Base-by-base conservation (phyloP, 805 yeast species). In the Metschnikowia santaceciliae region DNA sequence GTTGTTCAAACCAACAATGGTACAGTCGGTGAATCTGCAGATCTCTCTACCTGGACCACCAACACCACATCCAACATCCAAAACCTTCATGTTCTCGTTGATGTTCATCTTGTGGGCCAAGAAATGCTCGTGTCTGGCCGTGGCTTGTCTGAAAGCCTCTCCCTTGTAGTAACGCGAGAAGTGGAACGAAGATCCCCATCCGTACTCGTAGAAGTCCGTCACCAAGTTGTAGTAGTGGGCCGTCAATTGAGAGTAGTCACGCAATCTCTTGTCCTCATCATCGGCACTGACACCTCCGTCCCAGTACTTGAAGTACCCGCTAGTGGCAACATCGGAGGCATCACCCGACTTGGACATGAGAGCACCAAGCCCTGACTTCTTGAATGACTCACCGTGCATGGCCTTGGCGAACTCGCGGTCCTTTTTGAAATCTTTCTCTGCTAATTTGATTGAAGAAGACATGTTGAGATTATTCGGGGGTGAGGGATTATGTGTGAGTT, bases 41-140 rank as follows among this genome's bases (percentile, higher is more conserved):
- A 92, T 92, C 76, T 94, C 97, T 71, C 97, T 86, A 20, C 96
- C 97, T 63, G 99, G 99, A 40, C 99, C 99, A 67, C 99, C 99
- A 62, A 92, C 96, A 79, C 99, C 99, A 77, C 99, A 94, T 44
- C 99, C 99, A 51, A 92, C 99, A 68, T 92, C 99, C 61, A 92
- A 79, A 15, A 92, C 99, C 65, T 84, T 83, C 89, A 87, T 88
- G 61, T 83, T 80, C 61, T 84, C 87, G 61, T 77, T 70, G 62
- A 92, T 77, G 55, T 87, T 87, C 80, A 91, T 90, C 75, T 88
- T 85, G 70, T 78, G 75, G 39, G 99, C 99, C 60, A 92, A 76
- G 72, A 81, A 94, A 74, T 94, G 98, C 76, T 92, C 99, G 71
- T 92, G 99, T 77, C 96, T 85, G 36, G 98, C 98, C 59, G 89